Base-by-base conservation (phyloP, 495 filamentous ascomycete species). In the Aspergillus steynii region DNA sequence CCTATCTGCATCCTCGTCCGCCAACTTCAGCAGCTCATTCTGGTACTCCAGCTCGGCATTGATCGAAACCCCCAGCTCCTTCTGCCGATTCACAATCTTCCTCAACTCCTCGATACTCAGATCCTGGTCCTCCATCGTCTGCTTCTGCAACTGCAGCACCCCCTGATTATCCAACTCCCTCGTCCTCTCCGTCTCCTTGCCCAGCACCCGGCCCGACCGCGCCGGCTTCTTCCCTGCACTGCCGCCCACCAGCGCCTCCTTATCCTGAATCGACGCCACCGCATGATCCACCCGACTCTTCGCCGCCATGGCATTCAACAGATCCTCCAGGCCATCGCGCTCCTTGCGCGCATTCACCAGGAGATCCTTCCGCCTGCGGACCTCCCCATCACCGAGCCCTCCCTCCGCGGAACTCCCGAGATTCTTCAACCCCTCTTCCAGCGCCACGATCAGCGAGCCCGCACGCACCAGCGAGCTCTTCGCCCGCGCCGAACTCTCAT, bases 81-180 rank as follows among this genome's bases (percentile, higher is more conserved):
- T 88, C 82, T 97, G 91, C 65, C 89, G 74, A 60, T 84, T 71
- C 53, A 98, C 88, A 63, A 92, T 88, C 75, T 86, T 88, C 31
- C 84, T 81, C 70, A 99, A 72, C 65, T 87, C 83, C 61, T 89
- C 83, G 34, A 98, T 86, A 63, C 88, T 87, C 70, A 86, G 71
- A 65, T 99, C 95, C 74, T 99, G 95, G 64, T 93, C 87, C 46
- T 83, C 58, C 86, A 98, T 96, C 71, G 89, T 84, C 72, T 94
- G 86, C 61, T 83, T 77, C 72, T 97, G 93, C 69, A 98, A 71
- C 80, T 93, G 87, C 69, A 97, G 61, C 47, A 99, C 89, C 0
- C 93, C 95, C 32, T 85, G 76, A 68, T 99, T 99, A 69, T 97
- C 95, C 59, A 95, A 75, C 76, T 96, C 93, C 46, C 94, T 77